Conservation (phyloP, 2,329 filamentous ascomycete species). For the Neonectria faginata region DNA sequence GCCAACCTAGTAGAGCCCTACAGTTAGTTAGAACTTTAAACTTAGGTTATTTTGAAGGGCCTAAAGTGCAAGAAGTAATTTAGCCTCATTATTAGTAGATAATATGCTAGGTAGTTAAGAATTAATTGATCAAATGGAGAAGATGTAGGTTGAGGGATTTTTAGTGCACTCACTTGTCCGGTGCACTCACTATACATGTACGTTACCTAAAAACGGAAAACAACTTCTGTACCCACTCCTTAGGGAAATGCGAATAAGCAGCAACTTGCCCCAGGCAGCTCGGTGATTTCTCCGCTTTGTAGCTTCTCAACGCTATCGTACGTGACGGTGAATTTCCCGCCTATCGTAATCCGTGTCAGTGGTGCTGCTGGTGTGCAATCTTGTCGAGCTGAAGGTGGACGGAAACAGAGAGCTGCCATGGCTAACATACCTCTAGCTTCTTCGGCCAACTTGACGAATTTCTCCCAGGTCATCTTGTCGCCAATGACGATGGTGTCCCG, state of each 20-base stretch:
- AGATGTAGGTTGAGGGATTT: too few species aligned
- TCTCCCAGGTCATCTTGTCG: conserved; percentile 57
- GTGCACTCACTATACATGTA: too few species aligned
- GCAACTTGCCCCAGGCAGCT: conserved; percentile 8
- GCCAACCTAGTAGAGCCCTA: too few species aligned
- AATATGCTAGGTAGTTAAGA: too few species aligned
- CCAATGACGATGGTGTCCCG: conserved; percentile 52
- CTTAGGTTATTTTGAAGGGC: too few species aligned
- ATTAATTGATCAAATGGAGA: too few species aligned
- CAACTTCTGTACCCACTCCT: conserved; percentile 11
- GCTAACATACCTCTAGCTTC: conserved; percentile 35
- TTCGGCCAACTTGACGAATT: conserved; percentile 56
- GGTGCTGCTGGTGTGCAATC: background rate
- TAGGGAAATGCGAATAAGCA: conserved; percentile 19
- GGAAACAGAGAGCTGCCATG: background rate
- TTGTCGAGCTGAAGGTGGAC: background rate
- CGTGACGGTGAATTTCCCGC: conserved; percentile 14
- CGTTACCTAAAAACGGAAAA: conserved; percentile 6
- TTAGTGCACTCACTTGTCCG: too few species aligned
- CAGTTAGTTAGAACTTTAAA: too few species aligned
- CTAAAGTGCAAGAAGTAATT: too few species aligned
- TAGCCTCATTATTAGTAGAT: too few species aligned
- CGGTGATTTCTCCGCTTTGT: conserved; percentile 11
- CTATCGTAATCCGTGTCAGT: background rate
- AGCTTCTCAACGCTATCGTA: conserved; percentile 18